Percentiles rank a stretch among this genome's conserved stretches.
phyloP scores from a whole-genome alignment of 2,329 filamentous ascomycete species.

The Pseudogymnoascus sp. region DNA sequence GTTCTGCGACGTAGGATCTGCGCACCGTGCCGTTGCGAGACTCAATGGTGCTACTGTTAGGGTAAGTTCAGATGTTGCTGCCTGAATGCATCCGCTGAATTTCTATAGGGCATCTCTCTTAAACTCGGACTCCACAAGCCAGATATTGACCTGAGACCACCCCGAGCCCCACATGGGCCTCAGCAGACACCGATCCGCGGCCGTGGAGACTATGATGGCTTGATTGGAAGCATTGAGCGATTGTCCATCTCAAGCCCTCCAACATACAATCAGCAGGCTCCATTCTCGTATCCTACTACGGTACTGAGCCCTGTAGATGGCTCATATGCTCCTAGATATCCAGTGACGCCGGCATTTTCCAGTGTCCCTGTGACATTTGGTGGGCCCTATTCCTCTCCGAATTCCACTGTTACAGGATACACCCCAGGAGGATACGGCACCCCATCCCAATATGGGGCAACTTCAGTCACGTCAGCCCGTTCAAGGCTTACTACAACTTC shows the following conservation, averaged over 20 bases:
- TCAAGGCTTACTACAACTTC: not conserved
- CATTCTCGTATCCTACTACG: constrained; percentile 5
- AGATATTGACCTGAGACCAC: not conserved
- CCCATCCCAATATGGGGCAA: not conserved
- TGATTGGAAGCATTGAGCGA: constrained; percentile 10
- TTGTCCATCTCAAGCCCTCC: not conserved
- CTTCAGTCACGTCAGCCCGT: not conserved
- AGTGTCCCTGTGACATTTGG: not conserved
- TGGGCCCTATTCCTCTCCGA: constrained; percentile 12
- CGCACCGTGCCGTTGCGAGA: constrained; percentile 34
- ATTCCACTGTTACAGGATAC: not conserved
- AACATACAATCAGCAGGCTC: not conserved
- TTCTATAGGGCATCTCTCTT: constrained; percentile 9
- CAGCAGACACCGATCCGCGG: constrained; percentile 9
- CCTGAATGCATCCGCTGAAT: not conserved
- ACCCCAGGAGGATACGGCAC: not conserved
- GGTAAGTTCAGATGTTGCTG: constrained; percentile 14
- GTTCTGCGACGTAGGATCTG: constrained; percentile 43
- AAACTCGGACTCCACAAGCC: constrained; percentile 10
- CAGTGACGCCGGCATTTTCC: not conserved
- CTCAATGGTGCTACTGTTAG: constrained; percentile 32
- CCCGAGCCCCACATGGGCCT: not conserved
- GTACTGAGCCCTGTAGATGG: constrained; percentile 14
- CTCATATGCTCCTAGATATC: constrained; percentile 11
- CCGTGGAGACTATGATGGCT: not conserved